Evolutionary conservation across 495 filamentous ascomycete species (phyloP), one percentile per base, ranked within the genome.

Genomic region (Aspergillus asperescens): DNA sequence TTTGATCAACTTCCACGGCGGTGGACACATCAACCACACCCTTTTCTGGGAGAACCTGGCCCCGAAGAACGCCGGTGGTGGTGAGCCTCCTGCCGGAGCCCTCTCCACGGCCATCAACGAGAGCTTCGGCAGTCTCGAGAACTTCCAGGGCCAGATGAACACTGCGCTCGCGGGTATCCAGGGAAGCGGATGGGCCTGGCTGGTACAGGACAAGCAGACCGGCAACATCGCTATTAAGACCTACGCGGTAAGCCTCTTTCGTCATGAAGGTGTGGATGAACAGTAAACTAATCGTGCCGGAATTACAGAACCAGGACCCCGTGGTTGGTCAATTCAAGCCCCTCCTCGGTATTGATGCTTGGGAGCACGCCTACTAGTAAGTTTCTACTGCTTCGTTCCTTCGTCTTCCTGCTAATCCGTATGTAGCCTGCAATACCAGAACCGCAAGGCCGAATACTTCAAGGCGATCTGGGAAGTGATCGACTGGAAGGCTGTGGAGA

Each of bases 381-480:
- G 78, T 71, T 34, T 23, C 39, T 41, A 15, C 18, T 34, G 22
- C 31, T 10, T 41, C 5, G 8, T 25, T 31, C 8, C 7, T 13
- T 7, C 20, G 19, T 19, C 15, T 20, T 52, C 69, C 39, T 77
- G 52, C 65, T 78, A 77, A 52, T 40, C 28, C n/a, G 9, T 44
- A 27, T 71, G 51, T 61, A 87, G 83, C 74, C 77, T 98, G 50
- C 90, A 98, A 77, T 98, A 98, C 71, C 81, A 96, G 79, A 98
- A 97, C 77, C 86, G 92, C 66, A 98, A 98, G 82, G 93, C 88
- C 48, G 94, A 96, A 70, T 98, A 98, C 76, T 96, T 98, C 71
- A 81, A 81, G 51, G 90, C 90, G 51, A 87, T 98, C 66, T 98
- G 93, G 93, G 89, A 96, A 57, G 89, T 98, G 41, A 79, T 98